Percentiles rank a stretch among this genome's conserved stretches.
Conservation (phyloP, 371 early-diverging fungal species). For the Actinomortierella ambigua region DNA sequence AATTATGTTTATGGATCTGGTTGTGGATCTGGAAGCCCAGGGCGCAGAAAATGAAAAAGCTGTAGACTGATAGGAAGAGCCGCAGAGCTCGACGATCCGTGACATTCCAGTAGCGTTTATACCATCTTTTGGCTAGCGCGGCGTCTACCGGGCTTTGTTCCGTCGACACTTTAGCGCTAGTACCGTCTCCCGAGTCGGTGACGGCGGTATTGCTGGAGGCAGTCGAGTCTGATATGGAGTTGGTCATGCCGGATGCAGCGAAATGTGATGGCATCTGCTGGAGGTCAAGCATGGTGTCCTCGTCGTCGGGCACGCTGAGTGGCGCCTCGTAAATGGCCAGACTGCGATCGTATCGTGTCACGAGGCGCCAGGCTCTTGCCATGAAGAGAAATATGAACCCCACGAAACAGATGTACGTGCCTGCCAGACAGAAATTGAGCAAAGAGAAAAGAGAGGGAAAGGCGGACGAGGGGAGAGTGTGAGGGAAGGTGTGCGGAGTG, state of each 20-base stretch:
- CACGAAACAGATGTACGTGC: conserved; percentile 16
- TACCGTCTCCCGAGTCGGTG: too few species aligned
- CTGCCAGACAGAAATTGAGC: conserved; percentile 1
- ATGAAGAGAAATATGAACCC: conserved; percentile 27
- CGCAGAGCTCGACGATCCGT: conserved; percentile 14
- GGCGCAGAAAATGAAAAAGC: too few species aligned
- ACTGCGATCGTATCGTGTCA: conserved; percentile 32
- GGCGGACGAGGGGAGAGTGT: too few species aligned
- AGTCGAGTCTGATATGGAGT: too few species aligned
- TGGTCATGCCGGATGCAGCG: too few species aligned
- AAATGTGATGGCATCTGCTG: too few species aligned
- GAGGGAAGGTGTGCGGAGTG: too few species aligned
- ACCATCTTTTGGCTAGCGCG: conserved; percentile 26
- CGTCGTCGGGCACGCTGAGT: conserved; percentile 32
- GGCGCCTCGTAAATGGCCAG: conserved; percentile 29
- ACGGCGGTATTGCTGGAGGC: too few species aligned
- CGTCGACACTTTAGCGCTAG: conserved; percentile 10
- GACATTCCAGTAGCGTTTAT: conserved; percentile 28
- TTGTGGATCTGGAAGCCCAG: too few species aligned
- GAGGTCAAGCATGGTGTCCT: conserved; percentile 4
- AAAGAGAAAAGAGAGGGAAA: neutral
- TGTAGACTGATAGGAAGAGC: too few species aligned
- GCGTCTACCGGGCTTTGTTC: conserved; percentile 16
- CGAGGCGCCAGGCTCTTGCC: conserved; percentile 39
- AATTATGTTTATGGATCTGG: too few species aligned